Evolutionary conservation across 306 rosid species (phyloP).

Genomic region (Gynostemma pentaphyllum): DNA sequence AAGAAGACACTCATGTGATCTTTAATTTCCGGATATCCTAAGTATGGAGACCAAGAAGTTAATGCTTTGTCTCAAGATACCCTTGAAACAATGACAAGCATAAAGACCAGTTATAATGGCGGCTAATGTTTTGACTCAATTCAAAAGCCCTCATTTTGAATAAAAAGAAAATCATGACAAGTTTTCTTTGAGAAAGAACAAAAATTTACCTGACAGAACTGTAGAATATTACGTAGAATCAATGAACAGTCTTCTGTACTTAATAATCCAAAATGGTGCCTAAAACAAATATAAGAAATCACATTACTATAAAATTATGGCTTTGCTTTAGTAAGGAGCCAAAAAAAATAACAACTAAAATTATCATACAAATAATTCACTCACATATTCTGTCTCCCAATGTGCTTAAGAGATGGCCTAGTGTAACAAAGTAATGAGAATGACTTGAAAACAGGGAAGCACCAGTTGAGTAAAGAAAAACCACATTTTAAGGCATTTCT

Average conservation of each 20-base stretch:
- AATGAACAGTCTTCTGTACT: conserved; percentile 38
- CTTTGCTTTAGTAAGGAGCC: not conserved
- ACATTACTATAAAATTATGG: conserved; percentile 6
- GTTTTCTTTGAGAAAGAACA: conserved; percentile 14
- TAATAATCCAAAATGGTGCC: conserved; percentile 37
- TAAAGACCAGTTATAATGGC: not conserved
- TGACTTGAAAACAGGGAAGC: conserved; percentile 72
- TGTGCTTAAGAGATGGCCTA: conserved; percentile 28
- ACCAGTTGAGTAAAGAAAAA: conserved; percentile 44
- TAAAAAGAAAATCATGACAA: not conserved
- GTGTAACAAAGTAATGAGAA: conserved; percentile 43
- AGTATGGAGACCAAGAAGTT: not conserved
- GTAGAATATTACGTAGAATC: conserved; percentile 50
- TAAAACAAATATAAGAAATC: conserved; percentile 24
- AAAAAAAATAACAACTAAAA: not conserved
- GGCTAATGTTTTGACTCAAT: not conserved
- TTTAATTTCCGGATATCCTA: not conserved
- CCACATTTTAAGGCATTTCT: conserved; percentile 36
- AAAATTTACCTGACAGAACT: conserved; percentile 61
- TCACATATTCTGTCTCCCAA: conserved; percentile 43
- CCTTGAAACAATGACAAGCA: not conserved
- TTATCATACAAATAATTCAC: conserved; percentile 23
- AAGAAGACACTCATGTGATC: not conserved
- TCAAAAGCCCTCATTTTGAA: not conserved
- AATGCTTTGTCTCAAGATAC: too few species aligned